These are phyloP conservation scores for Sugiyamaella qingdaonensis DNA, from an alignment of 805 yeast genomes.

Conservation along the genomic window DNA sequence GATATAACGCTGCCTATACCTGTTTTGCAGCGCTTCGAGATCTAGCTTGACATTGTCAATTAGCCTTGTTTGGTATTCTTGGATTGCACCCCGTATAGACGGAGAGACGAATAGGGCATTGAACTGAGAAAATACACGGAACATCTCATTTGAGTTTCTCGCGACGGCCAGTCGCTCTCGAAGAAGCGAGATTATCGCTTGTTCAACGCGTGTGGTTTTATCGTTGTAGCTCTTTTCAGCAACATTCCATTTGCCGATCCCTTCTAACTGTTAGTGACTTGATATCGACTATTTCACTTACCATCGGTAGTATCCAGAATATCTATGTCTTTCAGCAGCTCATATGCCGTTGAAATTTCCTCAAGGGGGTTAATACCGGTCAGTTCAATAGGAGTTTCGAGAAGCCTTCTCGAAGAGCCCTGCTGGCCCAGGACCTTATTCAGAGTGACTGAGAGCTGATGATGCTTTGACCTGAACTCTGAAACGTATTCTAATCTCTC, in stretches of 20 bases:
- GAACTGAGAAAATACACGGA: constrained; percentile 47
- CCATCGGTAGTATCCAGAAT: constrained; percentile 35
- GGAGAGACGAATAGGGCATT: constrained; percentile 49
- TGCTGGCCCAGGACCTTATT: constrained; percentile 23
- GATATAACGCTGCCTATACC: constrained; percentile 34
- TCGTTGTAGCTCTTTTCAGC: constrained; percentile 42
- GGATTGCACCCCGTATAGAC: constrained; percentile 52
- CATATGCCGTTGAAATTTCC: constrained; percentile 42
- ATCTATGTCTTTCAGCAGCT: constrained; percentile 36
- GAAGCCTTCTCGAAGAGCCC: constrained; percentile 7
- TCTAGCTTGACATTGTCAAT: constrained; percentile 48
- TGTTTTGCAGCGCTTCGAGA: constrained; percentile 40
- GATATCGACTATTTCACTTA: constrained; percentile 3
- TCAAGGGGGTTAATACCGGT: constrained; percentile 26
- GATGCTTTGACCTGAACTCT: constrained; percentile 50
- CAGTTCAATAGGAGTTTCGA: constrained; percentile 22
- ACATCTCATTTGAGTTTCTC: constrained; percentile 45
- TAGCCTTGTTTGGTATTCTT: constrained; percentile 53
- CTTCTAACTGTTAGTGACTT: constrained; percentile 9
- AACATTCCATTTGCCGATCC: constrained; percentile 36
- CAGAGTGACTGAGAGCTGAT: constrained; percentile 42
- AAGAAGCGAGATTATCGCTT: constrained; percentile 40
- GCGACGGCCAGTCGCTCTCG: constrained; percentile 39
- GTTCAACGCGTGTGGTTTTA: constrained; percentile 44
- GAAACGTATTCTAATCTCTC: constrained; percentile 43